A percentile compares a stretch with the other conserved stretches of the same genome.
Conservation (phyloP, 495 filamentous ascomycete species). For the Lepidopterella palustris region DNA sequence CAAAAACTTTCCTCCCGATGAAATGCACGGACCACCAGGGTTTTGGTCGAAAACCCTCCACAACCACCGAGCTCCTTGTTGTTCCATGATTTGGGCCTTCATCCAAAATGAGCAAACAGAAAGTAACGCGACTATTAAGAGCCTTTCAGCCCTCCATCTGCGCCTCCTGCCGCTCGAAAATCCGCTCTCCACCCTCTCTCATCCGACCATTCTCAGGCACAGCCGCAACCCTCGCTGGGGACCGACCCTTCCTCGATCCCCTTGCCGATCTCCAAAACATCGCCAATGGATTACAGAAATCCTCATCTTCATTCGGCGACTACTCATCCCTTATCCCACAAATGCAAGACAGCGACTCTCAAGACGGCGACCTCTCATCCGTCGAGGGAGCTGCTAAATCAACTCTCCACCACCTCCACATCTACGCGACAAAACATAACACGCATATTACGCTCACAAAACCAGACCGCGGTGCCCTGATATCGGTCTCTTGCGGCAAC, state of each 20-base stretch:
- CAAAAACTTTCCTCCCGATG: no score
- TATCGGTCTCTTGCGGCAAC: constrained; percentile 73
- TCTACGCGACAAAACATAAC: constrained; percentile 86
- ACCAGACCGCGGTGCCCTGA: constrained; percentile 67
- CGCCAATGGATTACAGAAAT: not conserved
- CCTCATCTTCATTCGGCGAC: not conserved
- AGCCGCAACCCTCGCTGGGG: not conserved
- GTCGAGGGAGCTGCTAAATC: constrained; percentile 2
- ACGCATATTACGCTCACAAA: constrained; percentile 80
- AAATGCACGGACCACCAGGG: no score
- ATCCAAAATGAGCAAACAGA: constrained; percentile 10
- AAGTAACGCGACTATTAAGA: constrained; percentile 7
- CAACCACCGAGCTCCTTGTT: not conserved
- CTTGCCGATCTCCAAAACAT: not conserved
- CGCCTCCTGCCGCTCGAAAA: constrained; percentile 13
- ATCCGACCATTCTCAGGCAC: constrained; percentile 15
- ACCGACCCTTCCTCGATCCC: not conserved
- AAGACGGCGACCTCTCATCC: constrained; percentile 4
- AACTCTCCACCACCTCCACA: constrained; percentile 74
- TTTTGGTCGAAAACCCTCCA: no score
- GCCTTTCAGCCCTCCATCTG: constrained; percentile 19
- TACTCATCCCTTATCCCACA: not conserved
- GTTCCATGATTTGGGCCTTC: not conserved
- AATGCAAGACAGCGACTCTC: not conserved
- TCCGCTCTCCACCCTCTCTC: not conserved